Evolutionary conservation across 495 filamentous ascomycete genomes (phyloP).

Genomic region (Xylaria longipes): DNA sequence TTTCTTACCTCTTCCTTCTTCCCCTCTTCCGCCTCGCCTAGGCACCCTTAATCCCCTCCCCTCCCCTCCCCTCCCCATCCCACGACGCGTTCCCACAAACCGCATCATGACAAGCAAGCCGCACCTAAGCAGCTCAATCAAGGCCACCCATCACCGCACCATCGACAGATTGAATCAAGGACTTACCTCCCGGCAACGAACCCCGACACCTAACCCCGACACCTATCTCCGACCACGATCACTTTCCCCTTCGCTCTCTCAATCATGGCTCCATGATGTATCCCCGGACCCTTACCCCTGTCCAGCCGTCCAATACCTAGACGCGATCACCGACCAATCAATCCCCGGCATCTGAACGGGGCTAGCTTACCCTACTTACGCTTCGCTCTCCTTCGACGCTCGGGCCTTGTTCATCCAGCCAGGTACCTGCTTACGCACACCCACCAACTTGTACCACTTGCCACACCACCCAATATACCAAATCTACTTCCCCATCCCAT

Average conservation of each 20-base stretch:
- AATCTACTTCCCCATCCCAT: not conserved
- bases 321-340: not conserved
- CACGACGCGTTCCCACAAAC: not conserved
- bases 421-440: not conserved
- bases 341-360: not conserved
- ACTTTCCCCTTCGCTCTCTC: too few relatives aligned
- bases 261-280: not conserved
- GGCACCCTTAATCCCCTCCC: not conserved
- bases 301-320: not conserved
- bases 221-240: too few relatives aligned
- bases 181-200: not conserved
- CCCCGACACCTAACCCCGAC: too few relatives aligned
- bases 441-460: not conserved
- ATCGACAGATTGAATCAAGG: not conserved
- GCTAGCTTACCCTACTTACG: constrained; percentile 2
- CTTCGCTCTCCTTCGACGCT: not conserved
- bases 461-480: not conserved
- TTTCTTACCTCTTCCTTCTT: not conserved
- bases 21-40: too few relatives aligned
- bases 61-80: too few relatives aligned
- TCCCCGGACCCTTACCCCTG: not conserved
- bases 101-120: not conserved
- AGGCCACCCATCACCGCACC: not conserved
- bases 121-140: too few relatives aligned
- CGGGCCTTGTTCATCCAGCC: not conserved